These are phyloP conservation scores for Silene coronaria DNA, from an alignment of 179 eudicot species.

Conservation along the genomic window DNA sequence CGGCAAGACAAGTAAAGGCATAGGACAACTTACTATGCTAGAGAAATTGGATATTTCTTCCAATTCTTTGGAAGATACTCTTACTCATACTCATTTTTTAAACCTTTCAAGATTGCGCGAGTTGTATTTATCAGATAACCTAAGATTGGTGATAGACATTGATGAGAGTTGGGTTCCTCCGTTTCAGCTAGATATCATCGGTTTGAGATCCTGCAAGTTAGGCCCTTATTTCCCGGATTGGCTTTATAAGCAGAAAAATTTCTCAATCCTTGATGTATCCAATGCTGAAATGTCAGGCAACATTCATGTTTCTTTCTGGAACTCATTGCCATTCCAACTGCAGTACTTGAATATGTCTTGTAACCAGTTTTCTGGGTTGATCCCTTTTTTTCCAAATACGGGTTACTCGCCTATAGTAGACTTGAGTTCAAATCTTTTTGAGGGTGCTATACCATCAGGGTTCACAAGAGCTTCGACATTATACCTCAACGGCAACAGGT, in stretches of 20 bases:
- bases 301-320: conserved; percentile 33
- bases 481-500: conserved; percentile 26
- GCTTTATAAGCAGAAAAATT: conserved; percentile 18
- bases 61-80: conserved; percentile 5
- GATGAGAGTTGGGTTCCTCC: conserved; percentile 31
- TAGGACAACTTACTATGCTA: conserved; percentile 14
- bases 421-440: background rate
- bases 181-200: conserved; percentile 12
- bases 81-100: conserved; percentile 8
- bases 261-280: conserved; percentile 22
- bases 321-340: conserved; percentile 7
- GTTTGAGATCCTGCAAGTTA: conserved; percentile 14
- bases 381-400: conserved; percentile 17
- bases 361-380: conserved; percentile 19
- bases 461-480: background rate
- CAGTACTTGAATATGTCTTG: conserved; percentile 13
- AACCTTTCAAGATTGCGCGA: conserved; percentile 4
- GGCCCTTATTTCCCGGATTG: conserved; percentile 37
- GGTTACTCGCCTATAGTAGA: conserved; percentile 1
- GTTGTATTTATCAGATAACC: conserved; percentile 9
- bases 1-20: background rate
- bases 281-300: conserved; percentile 18
- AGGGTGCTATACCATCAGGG: conserved; percentile 22
- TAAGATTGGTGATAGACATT: conserved; percentile 10
- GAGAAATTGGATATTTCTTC: background rate